phyloP scores from a whole-genome alignment of 345 rosid species.

The Boechera stricta region DNA sequence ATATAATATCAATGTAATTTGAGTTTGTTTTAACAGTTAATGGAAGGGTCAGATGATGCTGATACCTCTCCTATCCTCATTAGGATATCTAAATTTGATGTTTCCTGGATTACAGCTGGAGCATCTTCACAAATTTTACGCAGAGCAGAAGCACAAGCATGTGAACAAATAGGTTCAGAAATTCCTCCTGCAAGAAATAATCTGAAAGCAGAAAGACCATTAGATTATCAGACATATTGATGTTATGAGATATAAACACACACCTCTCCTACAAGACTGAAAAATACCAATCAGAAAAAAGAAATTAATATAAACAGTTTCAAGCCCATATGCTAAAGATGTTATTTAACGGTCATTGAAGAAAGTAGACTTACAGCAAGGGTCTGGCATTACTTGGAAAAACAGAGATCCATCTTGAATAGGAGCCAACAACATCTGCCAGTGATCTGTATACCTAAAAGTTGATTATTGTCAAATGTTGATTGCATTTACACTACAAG shows the following conservation, averaged over 20 bases:
- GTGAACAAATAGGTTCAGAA: constrained; percentile 71
- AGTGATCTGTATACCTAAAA: constrained; percentile 91
- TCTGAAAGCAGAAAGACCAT: constrained; percentile 66
- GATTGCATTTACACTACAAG: constrained; percentile 34
- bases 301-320: neutral
- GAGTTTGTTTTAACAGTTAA: constrained; percentile 12
- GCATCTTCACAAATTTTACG: constrained; percentile 94
- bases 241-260: constrained; percentile 7
- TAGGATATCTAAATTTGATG: constrained; percentile 84
- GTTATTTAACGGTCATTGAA: neutral
- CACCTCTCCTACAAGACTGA: constrained; percentile 3
- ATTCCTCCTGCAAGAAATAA: constrained; percentile 95
- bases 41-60: constrained; percentile 20
- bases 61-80: constrained; percentile 93
- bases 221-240: constrained; percentile 10
- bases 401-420: constrained; percentile 85
- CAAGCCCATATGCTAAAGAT: neutral
- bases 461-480: constrained; percentile 37
- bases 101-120: constrained; percentile 68
- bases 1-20: neutral
- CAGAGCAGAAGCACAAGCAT: constrained; percentile 85
- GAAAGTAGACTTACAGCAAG: constrained; percentile 66
- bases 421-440: constrained; percentile 93
- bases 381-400: constrained; percentile 68
- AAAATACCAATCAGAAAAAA: constrained; percentile 6